Conservation (phyloP, 768 basidiomycete genomes). For the Lactarius evosmus region DNA sequence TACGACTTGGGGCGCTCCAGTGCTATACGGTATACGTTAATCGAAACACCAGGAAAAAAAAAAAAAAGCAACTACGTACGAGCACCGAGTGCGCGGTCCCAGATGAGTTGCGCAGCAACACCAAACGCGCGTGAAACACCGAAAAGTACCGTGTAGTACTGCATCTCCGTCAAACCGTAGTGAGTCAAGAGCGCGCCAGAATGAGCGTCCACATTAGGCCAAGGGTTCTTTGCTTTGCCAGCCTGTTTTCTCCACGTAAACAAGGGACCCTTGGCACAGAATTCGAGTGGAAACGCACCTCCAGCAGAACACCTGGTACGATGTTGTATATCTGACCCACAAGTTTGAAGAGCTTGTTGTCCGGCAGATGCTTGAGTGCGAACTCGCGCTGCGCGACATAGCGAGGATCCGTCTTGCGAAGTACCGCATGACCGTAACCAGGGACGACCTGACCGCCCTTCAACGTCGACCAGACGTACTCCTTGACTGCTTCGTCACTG, state of each 20-base stretch:
- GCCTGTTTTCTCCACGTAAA: slow-evolving; percentile 44
- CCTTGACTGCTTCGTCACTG: slow-evolving; percentile 81
- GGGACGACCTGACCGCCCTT: slow-evolving; percentile 94
- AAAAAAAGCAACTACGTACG: slow-evolving; percentile 48
- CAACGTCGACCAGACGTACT: slow-evolving; percentile 94
- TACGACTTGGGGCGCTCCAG: slow-evolving; percentile 92
- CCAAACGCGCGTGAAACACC: slow-evolving; percentile 95
- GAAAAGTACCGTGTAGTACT: slow-evolving; percentile 96
- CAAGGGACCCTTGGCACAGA: slow-evolving; percentile 8
- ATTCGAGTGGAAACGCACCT: slow-evolving; percentile 44
- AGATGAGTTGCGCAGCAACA: slow-evolving; percentile 85
- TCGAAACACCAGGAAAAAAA: neutral
- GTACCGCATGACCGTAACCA: slow-evolving; percentile 84
- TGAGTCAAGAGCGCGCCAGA: slow-evolving; percentile 85
- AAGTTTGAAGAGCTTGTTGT: slow-evolving; percentile 91
- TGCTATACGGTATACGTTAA: slow-evolving; percentile 40
- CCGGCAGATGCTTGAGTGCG: slow-evolving; percentile 76
- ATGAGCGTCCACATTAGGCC: slow-evolving; percentile 98
- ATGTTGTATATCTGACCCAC: slow-evolving; percentile 86
- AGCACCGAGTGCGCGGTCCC: slow-evolving; percentile 91
- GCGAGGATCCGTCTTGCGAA: slow-evolving; percentile 89
- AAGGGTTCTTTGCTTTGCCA: slow-evolving; percentile 90
- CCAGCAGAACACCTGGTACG: slow-evolving; percentile 86
- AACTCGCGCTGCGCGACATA: slow-evolving; percentile 91
- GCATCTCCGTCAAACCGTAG: slow-evolving; percentile 86